Conservation (phyloP, 495 filamentous ascomycete genomes). For the Endocarpon pusillum region DNA sequence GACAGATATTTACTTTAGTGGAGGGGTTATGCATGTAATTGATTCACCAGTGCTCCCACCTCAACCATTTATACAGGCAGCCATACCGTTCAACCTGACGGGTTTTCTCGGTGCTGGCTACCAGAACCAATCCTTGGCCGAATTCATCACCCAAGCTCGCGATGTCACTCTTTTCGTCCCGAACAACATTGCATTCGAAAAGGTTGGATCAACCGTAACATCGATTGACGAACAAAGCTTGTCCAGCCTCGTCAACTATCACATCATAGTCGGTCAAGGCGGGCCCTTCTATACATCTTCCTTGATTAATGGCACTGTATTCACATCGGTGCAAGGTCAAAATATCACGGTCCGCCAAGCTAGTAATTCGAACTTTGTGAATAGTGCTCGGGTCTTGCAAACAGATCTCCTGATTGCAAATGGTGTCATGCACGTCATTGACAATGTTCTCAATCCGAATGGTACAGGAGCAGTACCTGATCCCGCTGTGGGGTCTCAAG, state of each 20-base stretch:
- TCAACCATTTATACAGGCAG: no score
- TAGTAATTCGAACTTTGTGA: conserved; percentile 34
- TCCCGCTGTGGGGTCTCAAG: no score
- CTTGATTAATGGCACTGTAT: conserved; percentile 26
- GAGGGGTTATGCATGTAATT: no score
- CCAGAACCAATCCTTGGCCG: no score
- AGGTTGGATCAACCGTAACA: conserved; percentile 32
- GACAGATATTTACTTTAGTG: no score
- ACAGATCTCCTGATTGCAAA: conserved; percentile 44
- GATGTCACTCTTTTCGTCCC: conserved; percentile 50
- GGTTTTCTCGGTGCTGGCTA: no score
- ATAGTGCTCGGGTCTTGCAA: conserved; percentile 33
- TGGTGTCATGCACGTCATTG: no score
- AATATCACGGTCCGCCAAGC: conserved; percentile 33
- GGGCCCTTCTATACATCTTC: conserved; percentile 31
- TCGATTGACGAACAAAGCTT: conserved; percentile 30
- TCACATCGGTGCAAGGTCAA: conserved; percentile 25
- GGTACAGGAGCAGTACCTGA: no score
- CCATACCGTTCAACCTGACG: no score
- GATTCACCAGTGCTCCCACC: no score
- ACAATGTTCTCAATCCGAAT: no score
- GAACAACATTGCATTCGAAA: conserved; percentile 41
- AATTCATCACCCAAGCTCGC: conserved; percentile 6
- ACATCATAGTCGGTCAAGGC: conserved; percentile 32
- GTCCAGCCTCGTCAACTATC: conserved; percentile 22